Conservation (phyloP, 2,329 filamentous ascomycete species). For the Colletotrichum orbiculare region DNA sequence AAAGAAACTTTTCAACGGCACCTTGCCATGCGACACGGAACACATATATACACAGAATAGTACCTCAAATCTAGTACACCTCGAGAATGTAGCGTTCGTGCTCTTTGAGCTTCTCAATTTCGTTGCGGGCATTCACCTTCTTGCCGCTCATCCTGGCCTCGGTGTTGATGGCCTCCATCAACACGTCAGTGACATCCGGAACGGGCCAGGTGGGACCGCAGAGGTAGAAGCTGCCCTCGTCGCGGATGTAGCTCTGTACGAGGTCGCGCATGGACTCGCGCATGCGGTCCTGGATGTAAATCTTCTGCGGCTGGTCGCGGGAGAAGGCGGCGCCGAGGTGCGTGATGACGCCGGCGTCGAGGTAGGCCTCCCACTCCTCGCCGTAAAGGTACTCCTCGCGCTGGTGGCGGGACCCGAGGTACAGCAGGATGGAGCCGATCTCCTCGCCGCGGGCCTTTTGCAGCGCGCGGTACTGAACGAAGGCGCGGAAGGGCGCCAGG, state of each 20-base stretch:
- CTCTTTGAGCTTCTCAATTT: conserved; percentile 98
- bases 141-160: conserved; percentile 77
- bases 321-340: conserved; percentile 94
- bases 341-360: conserved; percentile 94
- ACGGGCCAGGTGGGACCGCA: conserved; percentile 99
- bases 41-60: conserved; percentile 6
- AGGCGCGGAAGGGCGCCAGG: conserved; percentile 98
- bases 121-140: conserved; percentile 87
- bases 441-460: conserved; percentile 97
- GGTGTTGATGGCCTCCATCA: conserved; percentile 88
- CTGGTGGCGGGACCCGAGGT: conserved; percentile 97
- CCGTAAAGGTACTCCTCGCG: conserved; percentile 99
- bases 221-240: conserved; percentile 95
- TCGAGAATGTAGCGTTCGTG: conserved; percentile 93
- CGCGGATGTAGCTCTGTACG: conserved; percentile 83
- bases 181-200: conserved; percentile 91
- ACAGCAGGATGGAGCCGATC: conserved; percentile 91
- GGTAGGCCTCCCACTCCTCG: conserved; percentile 99
- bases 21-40: not conserved
- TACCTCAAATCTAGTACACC: conserved; percentile 76
- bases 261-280: conserved; percentile 86
- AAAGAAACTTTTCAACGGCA: conserved; percentile 14
- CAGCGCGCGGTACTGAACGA: conserved; percentile 97
- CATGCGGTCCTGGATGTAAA: conserved; percentile 99
- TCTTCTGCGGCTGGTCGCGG: conserved; percentile 96